A percentile compares a stretch with the other conserved stretches of the same genome.
Evolutionary conservation across 1,284 basidiomycete species (phyloP).

Genomic region (Afroboletus lepidellus): DNA sequence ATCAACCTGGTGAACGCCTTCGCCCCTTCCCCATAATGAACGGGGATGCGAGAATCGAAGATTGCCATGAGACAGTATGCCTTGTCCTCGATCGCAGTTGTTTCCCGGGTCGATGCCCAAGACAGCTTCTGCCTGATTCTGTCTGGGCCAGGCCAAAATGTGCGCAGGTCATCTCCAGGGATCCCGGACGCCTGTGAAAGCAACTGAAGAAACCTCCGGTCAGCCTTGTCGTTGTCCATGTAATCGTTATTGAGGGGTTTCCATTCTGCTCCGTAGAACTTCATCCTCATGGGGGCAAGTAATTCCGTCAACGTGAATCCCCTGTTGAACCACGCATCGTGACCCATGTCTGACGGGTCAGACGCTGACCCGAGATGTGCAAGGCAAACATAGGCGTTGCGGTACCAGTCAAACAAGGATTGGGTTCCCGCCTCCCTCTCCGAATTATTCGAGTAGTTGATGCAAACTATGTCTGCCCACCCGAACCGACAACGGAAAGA

Average conservation of each 20-base stretch:
- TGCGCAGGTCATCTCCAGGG: neutral
- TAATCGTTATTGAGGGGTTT: neutral
- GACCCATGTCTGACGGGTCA: neutral
- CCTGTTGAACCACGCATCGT: neutral
- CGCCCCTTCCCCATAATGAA: neutral
- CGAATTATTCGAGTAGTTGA: neutral
- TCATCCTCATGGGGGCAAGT: slow-evolving; percentile 4
- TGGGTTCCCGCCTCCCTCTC: slow-evolving; percentile 7
- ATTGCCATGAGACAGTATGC: slow-evolving; percentile 5
- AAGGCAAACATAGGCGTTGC: slow-evolving; percentile 23
- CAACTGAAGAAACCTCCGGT: neutral
- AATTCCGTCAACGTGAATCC: slow-evolving; percentile 3
- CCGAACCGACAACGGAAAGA: slow-evolving; percentile 19
- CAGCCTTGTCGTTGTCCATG: slow-evolving; percentile 8
- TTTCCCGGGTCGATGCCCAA: slow-evolving; percentile 2
- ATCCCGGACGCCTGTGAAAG: slow-evolving; percentile 5
- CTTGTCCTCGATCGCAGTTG: neutral
- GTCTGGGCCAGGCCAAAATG: slow-evolving; percentile 3
- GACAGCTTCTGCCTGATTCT: slow-evolving; percentile 3
- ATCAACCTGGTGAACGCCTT: slow-evolving; percentile 5
- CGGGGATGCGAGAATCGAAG: neutral
- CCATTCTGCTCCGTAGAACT: slow-evolving; percentile 6
- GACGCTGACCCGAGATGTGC: slow-evolving; percentile 12
- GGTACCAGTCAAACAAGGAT: slow-evolving; percentile 19
- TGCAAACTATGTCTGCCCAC: slow-evolving; percentile 21